Base-by-base conservation (phyloP, 139 green algal species). In the Auxenochlorella pyrenoidosa region DNA sequence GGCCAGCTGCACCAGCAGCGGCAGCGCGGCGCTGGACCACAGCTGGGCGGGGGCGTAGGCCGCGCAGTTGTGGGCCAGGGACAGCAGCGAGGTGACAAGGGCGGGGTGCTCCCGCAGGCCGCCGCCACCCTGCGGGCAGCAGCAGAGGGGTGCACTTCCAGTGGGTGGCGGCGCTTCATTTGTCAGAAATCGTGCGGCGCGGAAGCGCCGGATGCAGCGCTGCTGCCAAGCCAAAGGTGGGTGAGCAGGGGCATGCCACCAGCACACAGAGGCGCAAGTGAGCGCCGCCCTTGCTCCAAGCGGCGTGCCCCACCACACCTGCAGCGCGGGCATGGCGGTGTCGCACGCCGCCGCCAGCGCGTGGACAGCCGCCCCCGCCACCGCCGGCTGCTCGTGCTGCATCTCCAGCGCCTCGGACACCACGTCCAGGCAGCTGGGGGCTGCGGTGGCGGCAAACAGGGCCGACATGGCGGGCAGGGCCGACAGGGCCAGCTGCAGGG, bases 1-100 rank as follows among this genome's bases (percentile, higher is more conserved):
- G 19, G 75, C 89, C 26, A 90, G 82, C 75, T 90, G 87, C 30
- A 95, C 59, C 79, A 96, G 84, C 66, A 75, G 34, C 40, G 36
- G 71, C 30, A 92, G 79, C 15, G 58, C 81, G 10, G 78, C 72
- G 32, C 34, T 87, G 26, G 54, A 16, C 13, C 94, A 82, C 63
- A 97, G 72, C 66, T 79, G 41, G 30, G 90, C 88, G n/a, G 92
- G 90, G 18, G 92, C 88, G 85, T 96, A 97, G 6, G 96, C 75
- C 0, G 95, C 82, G 87, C 93, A 94, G 41, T 85, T 84, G 86
- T 97, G 87, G 6, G 88, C 91, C 54, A 95, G 82, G 34, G 65
- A 19, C n/a, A 95, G 91, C 38, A 96, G 80, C 24, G 90, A 83
- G 18, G 82, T 63, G 13, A 92, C 80, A 34, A 97, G 87, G 71